A percentile compares a stretch with the other conserved stretches of the same genome.
phyloP scores from a whole-genome alignment of 208 protist species.

The Acanthamoeba divionensis region DNA sequence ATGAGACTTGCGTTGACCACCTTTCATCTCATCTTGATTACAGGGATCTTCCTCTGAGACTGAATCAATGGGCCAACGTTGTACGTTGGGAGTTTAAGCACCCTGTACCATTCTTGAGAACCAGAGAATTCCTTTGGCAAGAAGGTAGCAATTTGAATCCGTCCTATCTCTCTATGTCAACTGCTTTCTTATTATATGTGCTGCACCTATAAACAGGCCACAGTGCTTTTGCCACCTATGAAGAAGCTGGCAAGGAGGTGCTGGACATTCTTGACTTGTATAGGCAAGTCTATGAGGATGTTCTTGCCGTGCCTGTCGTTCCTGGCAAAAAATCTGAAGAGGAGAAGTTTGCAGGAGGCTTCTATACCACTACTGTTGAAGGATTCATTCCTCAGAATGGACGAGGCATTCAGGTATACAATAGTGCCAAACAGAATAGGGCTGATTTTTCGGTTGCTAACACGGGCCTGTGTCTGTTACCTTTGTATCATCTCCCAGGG shows the following conservation, averaged over 20 bases:
- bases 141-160: constrained; percentile 87
- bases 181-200: too few relatives aligned
- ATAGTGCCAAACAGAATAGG: neutral
- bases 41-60: constrained; percentile 95
- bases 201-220: constrained; percentile 71
- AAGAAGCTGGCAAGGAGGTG: constrained; percentile 92
- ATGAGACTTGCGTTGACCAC: too few relatives aligned
- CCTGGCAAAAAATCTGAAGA: constrained; percentile 96
- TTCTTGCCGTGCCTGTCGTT: constrained; percentile 95
- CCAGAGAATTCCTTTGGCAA: constrained; percentile 99
- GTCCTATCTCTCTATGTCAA: neutral
- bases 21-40: too few relatives aligned
- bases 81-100: constrained; percentile 99
- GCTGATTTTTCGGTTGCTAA: neutral
- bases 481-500: neutral
- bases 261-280: constrained; percentile 94
- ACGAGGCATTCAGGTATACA: constrained; percentile 91
- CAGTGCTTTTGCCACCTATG: constrained; percentile 89
- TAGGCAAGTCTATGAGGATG: constrained; percentile 92
- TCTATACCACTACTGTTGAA: constrained; percentile 97
- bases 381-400: constrained; percentile 95
- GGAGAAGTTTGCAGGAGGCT: constrained; percentile 98
- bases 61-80: constrained; percentile 98
- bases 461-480: neutral
- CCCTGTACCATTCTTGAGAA: constrained; percentile 97